phyloP scores from a whole-genome alignment of 2,329 filamentous ascomycete genomes.

The Bimuria novae-zelandiae region DNA sequence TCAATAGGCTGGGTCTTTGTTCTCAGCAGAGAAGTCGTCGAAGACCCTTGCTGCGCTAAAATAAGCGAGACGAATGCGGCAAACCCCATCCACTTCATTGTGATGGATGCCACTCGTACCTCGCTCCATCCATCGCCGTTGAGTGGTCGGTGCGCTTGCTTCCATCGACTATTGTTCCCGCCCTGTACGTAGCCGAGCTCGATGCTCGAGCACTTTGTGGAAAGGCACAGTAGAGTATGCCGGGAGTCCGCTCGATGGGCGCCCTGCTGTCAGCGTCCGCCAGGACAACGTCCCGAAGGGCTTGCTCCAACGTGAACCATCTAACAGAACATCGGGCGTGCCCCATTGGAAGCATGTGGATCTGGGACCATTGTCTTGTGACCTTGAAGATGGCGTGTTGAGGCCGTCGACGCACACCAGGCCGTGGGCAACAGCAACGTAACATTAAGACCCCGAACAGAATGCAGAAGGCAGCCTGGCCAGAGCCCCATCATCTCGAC shows the following conservation, averaged over 20 bases:
- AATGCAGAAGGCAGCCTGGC: background rate
- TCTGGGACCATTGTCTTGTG: background rate
- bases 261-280: background rate
- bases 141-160: constrained; percentile 16
- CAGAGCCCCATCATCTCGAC: constrained; percentile 2
- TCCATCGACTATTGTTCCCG: constrained; percentile 10
- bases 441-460: background rate
- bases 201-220: background rate
- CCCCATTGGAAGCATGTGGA: background rate
- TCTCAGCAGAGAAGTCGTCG: background rate
- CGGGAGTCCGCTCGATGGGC: background rate
- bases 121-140: constrained; percentile 26
- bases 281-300: background rate
- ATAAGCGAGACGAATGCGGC: no score
- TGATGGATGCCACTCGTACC: constrained; percentile 19
- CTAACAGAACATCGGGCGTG: background rate
- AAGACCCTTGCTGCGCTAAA: background rate
- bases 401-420: constrained; percentile 9
- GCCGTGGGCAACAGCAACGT: constrained; percentile 1
- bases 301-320: background rate
- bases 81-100: no score
- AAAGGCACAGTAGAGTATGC: background rate
- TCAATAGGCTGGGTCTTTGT: no score
- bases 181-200: background rate
- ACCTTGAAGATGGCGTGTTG: background rate